Conservation (phyloP, 768 basidiomycete genomes). For the Leccinum subgranulosum region DNA sequence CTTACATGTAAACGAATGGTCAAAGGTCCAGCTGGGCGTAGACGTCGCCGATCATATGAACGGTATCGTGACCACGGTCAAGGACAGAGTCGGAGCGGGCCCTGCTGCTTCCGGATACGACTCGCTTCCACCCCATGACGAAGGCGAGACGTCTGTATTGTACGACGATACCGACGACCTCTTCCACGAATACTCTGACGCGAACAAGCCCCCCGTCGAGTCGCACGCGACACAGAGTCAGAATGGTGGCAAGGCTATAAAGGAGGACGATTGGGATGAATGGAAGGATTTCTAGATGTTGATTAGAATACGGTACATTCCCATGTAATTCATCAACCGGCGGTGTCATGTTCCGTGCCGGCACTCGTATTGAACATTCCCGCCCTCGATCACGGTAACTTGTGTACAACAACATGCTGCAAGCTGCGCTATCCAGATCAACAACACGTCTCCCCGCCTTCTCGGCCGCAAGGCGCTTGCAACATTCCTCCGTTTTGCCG, state of each 20-base stretch:
- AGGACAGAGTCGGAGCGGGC: constrained; percentile 52
- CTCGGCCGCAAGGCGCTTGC: constrained; percentile 32
- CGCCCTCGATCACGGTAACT: neutral
- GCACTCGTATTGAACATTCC: neutral
- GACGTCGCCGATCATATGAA: constrained; percentile 81
- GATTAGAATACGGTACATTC: neutral
- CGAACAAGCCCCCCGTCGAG: constrained; percentile 1
- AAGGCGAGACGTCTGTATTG: constrained; percentile 52
- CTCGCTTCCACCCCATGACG: constrained; percentile 42
- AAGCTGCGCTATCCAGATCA: constrained; percentile 13
- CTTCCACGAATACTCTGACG: constrained; percentile 37
- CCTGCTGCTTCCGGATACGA: constrained; percentile 54
- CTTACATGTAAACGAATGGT: constrained; percentile 71
- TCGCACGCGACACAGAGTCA: constrained; percentile 8
- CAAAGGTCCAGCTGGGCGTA: constrained; percentile 72
- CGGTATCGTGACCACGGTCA: constrained; percentile 63
- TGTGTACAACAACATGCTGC: constrained; percentile 17
- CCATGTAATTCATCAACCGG: constrained; percentile 7
- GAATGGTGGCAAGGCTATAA: constrained; percentile 22
- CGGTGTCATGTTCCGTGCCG: constrained; percentile 23
- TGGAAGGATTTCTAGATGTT: constrained; percentile 75
- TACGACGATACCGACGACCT: constrained; percentile 69
- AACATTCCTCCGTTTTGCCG: constrained; percentile 74
- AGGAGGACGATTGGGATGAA: constrained; percentile 67
- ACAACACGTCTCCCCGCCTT: neutral